A percentile compares a stretch with the other conserved stretches of the same genome.
These are phyloP conservation scores for Trichothecium sympodiale DNA, from an alignment of 2,329 filamentous ascomycete genomes.

Conservation along the genomic window DNA sequence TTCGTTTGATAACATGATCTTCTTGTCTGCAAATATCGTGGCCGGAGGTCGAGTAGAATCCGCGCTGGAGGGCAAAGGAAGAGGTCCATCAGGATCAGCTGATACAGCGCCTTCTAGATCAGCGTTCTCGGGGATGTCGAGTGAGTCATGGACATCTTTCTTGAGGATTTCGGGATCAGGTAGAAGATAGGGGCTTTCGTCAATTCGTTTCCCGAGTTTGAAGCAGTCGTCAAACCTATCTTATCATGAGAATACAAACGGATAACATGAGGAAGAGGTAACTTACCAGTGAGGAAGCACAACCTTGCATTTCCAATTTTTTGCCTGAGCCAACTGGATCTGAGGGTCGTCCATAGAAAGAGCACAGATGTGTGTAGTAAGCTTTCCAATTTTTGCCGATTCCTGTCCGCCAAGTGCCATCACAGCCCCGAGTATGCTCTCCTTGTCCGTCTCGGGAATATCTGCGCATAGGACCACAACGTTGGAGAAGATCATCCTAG, in stretches of 20 bases:
- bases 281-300: conserved; percentile 84
- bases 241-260: neutral
- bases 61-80: conserved; percentile 30
- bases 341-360: conserved; percentile 65
- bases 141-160: conserved; percentile 40
- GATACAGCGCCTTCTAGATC: conserved; percentile 58
- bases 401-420: conserved; percentile 82
- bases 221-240: conserved; percentile 90
- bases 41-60: conserved; percentile 37
- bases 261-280: neutral
- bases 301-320: conserved; percentile 63
- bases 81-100: conserved; percentile 30
- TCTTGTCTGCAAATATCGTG: conserved; percentile 66
- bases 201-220: conserved; percentile 81
- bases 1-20: conserved; percentile 67
- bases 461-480: conserved; percentile 75
- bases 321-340: conserved; percentile 50
- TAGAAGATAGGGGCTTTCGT: conserved; percentile 74
- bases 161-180: conserved; percentile 79
- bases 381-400: conserved; percentile 55
- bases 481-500: conserved; percentile 78
- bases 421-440: conserved; percentile 83
- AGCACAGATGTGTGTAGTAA: conserved; percentile 84
- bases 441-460: conserved; percentile 75
- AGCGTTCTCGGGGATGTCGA: conserved; percentile 45